Evolutionary conservation across 495 filamentous ascomycete species (phyloP).

Genomic region (Penicillium daleae): DNA sequence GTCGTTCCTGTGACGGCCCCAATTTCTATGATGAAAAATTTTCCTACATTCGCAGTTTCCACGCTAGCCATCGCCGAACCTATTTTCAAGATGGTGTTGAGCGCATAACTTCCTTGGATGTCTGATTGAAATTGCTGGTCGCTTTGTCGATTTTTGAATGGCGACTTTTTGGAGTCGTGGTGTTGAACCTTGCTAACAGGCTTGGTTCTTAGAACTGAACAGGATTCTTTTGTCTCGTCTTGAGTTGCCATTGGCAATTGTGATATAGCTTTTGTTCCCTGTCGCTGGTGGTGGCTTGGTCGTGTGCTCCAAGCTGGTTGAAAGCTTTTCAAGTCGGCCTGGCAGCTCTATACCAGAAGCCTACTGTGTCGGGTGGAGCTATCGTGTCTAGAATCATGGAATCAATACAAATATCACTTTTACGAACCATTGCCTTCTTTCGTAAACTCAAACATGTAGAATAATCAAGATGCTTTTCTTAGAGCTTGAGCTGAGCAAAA

Average conservation of each 20-base stretch:
- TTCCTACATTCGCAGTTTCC: slow-evolving; percentile 60
- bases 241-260: neutral
- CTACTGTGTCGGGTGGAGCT: neutral
- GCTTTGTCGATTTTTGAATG: slow-evolving; percentile 17
- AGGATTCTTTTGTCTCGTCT: neutral
- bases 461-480: neutral
- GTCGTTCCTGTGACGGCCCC: slow-evolving; percentile 1
- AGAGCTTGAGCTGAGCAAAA: neutral
- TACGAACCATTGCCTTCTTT: neutral
- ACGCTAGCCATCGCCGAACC: slow-evolving; percentile 57
- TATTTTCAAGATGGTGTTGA: slow-evolving; percentile 47
- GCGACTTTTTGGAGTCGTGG: slow-evolving; percentile 8
- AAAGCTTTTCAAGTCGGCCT: neutral
- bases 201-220: slow-evolving; percentile 27
- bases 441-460: neutral
- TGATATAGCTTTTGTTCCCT: neutral
- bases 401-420: neutral
- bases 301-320: neutral
- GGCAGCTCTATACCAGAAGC: neutral
- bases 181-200: slow-evolving; percentile 28
- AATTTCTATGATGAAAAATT: slow-evolving; percentile 52
- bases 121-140: slow-evolving; percentile 47
- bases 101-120: slow-evolving; percentile 59
- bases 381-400: neutral
- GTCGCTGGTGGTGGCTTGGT: neutral